phyloP scores from a whole-genome alignment of 2,329 filamentous ascomycete species.

The Cadophora malorum region DNA sequence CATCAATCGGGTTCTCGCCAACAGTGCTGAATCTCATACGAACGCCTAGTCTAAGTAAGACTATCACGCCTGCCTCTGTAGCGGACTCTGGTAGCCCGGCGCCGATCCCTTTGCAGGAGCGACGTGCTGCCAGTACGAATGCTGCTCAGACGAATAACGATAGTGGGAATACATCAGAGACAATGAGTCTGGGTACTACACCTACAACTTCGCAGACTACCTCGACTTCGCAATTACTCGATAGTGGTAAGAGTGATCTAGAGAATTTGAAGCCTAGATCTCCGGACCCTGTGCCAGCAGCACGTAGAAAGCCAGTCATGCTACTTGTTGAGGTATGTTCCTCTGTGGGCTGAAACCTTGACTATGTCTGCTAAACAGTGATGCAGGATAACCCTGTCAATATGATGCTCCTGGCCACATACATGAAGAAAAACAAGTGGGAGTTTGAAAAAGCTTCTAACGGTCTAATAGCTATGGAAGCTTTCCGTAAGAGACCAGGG shows the following conservation, averaged over 20 bases:
- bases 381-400: conserved; percentile 48
- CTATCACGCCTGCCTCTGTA: neutral
- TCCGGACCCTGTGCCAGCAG: neutral
- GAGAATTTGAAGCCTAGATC: neutral
- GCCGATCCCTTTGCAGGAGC: neutral
- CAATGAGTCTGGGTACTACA: neutral
- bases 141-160: neutral
- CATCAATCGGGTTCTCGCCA: conserved; percentile 37
- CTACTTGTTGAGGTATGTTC: conserved; percentile 40
- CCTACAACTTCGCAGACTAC: neutral
- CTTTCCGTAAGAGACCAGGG: conserved; percentile 47
- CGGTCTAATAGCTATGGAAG: conserved; percentile 53
- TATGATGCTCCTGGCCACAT: conserved; percentile 45
- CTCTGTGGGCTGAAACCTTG: no score
- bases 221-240: neutral
- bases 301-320: conserved; percentile 30
- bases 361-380: conserved; percentile 1
- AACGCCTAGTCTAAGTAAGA: conserved; percentile 5
- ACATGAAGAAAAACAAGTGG: conserved; percentile 40
- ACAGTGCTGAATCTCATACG: conserved; percentile 24
- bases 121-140: neutral
- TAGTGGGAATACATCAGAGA: neutral
- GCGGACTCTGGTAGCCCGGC: neutral
- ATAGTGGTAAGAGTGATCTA: neutral
- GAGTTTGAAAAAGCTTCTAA: conserved; percentile 50